phyloP scores from a whole-genome alignment of 345 rosid species.

The Eucalyptus polybractea region DNA sequence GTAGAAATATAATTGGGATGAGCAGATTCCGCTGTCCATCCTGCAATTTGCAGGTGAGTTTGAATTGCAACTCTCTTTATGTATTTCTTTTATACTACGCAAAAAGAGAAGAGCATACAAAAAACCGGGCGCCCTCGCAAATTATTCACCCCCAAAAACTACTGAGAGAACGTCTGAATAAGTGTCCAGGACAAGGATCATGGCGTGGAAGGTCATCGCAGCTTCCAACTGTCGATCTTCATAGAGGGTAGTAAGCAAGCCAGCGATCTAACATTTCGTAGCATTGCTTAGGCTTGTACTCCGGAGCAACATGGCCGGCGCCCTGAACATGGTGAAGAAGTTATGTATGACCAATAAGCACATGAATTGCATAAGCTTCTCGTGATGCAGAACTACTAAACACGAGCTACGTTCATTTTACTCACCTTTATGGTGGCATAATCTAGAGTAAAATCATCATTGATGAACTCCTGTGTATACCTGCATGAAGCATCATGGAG shows the following conservation, averaged over 20 bases:
- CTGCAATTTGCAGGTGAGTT: neutral
- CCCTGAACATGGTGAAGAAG: neutral
- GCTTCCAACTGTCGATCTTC: neutral
- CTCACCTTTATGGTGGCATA: slow-evolving; percentile 9
- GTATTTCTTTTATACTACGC: neutral
- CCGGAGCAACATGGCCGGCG: slow-evolving; percentile 16
- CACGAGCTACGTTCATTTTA: neutral
- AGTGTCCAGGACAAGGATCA: neutral
- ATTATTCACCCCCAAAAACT: neutral
- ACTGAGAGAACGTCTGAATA: neutral
- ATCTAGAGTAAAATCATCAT: neutral
- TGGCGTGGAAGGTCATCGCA: neutral
- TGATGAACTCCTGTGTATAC: slow-evolving; percentile 5
- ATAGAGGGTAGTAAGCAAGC: neutral
- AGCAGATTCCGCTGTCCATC: neutral
- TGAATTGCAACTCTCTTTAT: neutral
- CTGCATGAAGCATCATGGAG: neutral
- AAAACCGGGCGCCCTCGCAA: neutral
- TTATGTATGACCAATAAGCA: neutral
- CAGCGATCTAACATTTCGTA: slow-evolving; percentile 6
- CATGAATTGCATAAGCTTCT: neutral
- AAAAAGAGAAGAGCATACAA: neutral
- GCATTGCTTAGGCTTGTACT: slow-evolving; percentile 12
- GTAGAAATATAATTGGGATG: neutral
- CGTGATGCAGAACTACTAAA: neutral